These are phyloP conservation scores for Mallotus repandus DNA, from an alignment of 441 rosid genomes.

Conservation along the genomic window DNA sequence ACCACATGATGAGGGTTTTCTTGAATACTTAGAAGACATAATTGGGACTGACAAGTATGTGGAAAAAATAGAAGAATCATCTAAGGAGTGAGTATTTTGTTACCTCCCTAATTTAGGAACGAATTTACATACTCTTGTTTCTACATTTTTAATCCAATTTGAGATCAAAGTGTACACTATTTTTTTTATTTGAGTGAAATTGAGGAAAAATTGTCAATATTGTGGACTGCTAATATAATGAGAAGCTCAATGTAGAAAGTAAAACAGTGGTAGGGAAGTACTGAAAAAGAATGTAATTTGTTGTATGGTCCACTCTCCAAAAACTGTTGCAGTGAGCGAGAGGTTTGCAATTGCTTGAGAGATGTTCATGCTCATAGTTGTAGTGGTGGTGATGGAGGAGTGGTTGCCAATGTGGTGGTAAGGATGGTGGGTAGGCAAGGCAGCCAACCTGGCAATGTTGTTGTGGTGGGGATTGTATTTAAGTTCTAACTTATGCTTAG, in stretches of 20 bases:
- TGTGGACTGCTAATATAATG: background rate
- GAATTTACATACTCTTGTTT: constrained; percentile 15
- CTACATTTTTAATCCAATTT: constrained; percentile 6
- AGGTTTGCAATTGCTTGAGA: background rate
- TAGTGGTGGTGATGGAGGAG: background rate
- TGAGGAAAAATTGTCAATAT: background rate
- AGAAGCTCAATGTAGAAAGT: constrained; percentile 4
- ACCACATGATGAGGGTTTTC: constrained; percentile 98
- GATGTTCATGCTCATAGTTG: background rate
- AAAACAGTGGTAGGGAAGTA: background rate
- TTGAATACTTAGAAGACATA: constrained; percentile 93
- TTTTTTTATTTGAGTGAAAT: background rate
- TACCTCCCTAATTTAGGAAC: background rate
- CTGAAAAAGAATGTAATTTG: too few relatives aligned
- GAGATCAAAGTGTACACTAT: background rate
- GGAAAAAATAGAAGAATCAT: constrained; percentile 83
- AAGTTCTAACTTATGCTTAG: background rate
- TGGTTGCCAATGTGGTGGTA: background rate
- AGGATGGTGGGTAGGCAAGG: background rate
- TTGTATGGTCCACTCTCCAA: background rate
- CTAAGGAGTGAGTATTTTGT: constrained; percentile 64
- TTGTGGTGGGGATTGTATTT: background rate
- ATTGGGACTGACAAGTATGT: constrained; percentile 93
- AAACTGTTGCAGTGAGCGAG: background rate
- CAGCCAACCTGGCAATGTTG: background rate